Conservation (phyloP, 371 early-diverging fungal genomes). For the Haplosporangium sp. region DNA sequence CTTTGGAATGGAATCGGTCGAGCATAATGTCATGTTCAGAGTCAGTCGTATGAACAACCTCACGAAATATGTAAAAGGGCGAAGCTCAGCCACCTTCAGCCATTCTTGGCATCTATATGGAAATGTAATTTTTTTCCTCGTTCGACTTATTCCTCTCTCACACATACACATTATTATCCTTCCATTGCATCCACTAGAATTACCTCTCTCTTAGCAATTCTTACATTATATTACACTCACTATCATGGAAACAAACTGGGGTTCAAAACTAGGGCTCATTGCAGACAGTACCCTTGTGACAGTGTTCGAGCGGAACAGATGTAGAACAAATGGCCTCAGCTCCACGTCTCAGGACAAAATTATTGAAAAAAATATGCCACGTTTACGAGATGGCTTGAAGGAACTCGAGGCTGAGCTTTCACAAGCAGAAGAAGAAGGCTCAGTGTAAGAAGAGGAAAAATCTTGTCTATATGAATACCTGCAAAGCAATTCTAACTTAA, state of each 20-base stretch:
- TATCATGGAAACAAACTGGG: constrained; percentile 67
- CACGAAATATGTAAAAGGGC: no score
- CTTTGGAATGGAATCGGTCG: constrained; percentile 59
- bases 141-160: neutral
- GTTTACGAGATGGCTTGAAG: constrained; percentile 67
- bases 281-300: constrained; percentile 73
- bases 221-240: neutral
- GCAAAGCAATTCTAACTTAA: neutral
- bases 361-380: constrained; percentile 67
- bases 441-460: constrained; percentile 57
- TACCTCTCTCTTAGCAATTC: neutral
- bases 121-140: neutral
- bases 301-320: constrained; percentile 72
- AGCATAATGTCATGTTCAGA: constrained; percentile 34
- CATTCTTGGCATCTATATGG: neutral
- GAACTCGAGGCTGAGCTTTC: constrained; percentile 71
- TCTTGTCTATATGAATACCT: no score
- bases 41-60: no score
- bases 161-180: neutral
- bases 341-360: constrained; percentile 68
- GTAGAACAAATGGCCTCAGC: constrained; percentile 67
- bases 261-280: constrained; percentile 65
- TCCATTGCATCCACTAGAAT: constrained; percentile 1
- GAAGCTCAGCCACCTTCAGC: no score
- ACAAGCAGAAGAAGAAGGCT: constrained; percentile 68